phyloP scores from a whole-genome alignment of 1,284 basidiomycete genomes.

The Neotropicomus parvogracilis region DNA sequence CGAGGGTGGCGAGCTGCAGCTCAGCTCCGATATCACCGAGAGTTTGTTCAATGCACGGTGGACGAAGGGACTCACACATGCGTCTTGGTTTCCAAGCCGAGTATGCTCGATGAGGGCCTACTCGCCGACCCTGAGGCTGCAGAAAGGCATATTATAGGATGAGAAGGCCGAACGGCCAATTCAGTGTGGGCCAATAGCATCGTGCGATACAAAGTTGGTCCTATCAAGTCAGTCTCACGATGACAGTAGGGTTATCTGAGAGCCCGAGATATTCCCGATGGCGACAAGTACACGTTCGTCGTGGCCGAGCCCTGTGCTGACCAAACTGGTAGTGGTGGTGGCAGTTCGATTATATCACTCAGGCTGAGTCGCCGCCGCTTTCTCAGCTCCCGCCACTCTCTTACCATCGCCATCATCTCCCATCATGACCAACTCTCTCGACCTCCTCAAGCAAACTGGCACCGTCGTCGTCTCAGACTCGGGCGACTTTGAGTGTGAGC shows the following conservation, averaged over 20 bases:
- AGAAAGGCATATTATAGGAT: too few species aligned
- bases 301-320: constrained; percentile 14
- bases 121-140: too few species aligned
- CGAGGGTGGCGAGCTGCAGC: too few species aligned
- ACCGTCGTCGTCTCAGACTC: constrained; percentile 95
- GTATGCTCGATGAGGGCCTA: too few species aligned
- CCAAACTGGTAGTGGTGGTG: constrained; percentile 28
- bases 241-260: not conserved
- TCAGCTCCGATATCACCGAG: too few species aligned
- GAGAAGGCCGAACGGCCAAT: too few species aligned
- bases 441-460: constrained; percentile 84
- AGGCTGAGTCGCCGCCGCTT: not conserved
- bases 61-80: too few species aligned
- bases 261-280: not conserved
- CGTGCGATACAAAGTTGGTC: too few species aligned
- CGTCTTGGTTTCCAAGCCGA: too few species aligned
- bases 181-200: too few species aligned
- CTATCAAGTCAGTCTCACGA: too few species aligned
- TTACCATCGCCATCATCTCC: constrained; percentile 16
- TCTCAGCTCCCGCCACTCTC: not conserved
- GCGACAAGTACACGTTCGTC: constrained; percentile 17
- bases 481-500: constrained; percentile 79
- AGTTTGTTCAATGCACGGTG: too few species aligned
- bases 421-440: constrained; percentile 84
- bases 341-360: constrained; percentile 16